Base-by-base conservation (phyloP, 2,329 filamentous ascomycete species). In the Botrytis fabae region DNA sequence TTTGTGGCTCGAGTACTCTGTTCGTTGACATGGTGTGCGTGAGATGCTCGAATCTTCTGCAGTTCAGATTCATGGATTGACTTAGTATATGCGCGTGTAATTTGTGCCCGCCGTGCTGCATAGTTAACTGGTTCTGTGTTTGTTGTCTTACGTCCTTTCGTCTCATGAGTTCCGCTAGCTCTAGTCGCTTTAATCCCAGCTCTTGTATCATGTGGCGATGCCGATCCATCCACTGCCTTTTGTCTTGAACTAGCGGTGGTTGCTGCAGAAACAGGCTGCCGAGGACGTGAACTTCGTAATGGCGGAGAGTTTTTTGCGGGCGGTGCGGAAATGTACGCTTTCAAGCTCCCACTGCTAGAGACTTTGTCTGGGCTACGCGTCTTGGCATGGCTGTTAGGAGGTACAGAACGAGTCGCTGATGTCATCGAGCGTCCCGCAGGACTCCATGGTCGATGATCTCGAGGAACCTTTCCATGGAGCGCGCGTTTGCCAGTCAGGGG, bases 81-180 rank as follows among this genome's bases (percentile, higher is more conserved):
- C 80, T 92, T 93, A 77, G 90, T 95, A 81, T 97, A 95, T 22
- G 93, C 94, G 73, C 94, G 89, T 77, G 95, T 92, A 78, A 97
- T 97, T 74, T 91, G 90, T 79, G 94, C 91, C 77, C 94, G 88
- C 69, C 93, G 88, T 77, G 93, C 92, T 74, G 92, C 93, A 80
- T 97, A 96, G 82, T 97, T 93, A 70, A 97, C 93, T 74, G 92
- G 91, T 1, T 91, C 91, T 73, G 95, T 84, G 1, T 88, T 87
- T 69, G 89, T 84, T 78, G 89, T 89, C 61, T 75, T 80, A 61
- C 76, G 75, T 80, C 78, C 70, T 86, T 85, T 54, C 82, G 82
- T 70, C 51, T 79, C 75, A 38, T 77, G 73, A 46, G 74, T 60
- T 61, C 72, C 75, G 42, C 70, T 71, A 62, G 75, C 79, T 40